Evolutionary conservation across 495 filamentous ascomycete genomes (phyloP).

Genomic region (Lophiotrema nucula): DNA sequence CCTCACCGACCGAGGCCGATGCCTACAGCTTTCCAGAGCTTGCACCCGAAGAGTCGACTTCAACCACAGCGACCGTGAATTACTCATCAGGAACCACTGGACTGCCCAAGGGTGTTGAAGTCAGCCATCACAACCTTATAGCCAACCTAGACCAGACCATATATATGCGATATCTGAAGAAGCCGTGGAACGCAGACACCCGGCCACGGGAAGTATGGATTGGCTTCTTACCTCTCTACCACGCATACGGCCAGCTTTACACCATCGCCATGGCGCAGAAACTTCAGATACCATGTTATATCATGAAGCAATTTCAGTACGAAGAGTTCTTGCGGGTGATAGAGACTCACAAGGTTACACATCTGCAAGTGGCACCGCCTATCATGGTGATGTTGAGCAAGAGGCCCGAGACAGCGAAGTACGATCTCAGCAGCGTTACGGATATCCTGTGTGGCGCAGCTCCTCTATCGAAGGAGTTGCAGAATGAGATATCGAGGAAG

Average conservation of each 20-base stretch:
- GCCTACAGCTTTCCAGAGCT: conserved; percentile 48
- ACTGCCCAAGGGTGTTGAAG: conserved; percentile 41
- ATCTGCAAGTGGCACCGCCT: conserved; percentile 40
- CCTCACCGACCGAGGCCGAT: conserved; percentile 45
- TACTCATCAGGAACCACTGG: conserved; percentile 48
- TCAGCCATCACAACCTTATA: conserved; percentile 41
- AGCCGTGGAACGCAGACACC: conserved; percentile 37
- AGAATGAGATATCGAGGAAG: conserved; percentile 33
- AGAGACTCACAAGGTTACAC: conserved; percentile 37
- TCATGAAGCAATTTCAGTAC: conserved; percentile 42
- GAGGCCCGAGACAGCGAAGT: conserved; percentile 39
- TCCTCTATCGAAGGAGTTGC: conserved; percentile 39
- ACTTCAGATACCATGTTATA: conserved; percentile 36
- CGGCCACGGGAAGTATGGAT: conserved; percentile 38
- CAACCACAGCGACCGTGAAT: conserved; percentile 49
- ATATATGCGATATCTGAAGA: conserved; percentile 34
- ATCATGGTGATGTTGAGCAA: conserved; percentile 43
- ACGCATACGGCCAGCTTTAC: conserved; percentile 43
- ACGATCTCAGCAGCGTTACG: conserved; percentile 41
- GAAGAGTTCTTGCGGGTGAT: conserved; percentile 39
- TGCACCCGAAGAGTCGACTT: conserved; percentile 40
- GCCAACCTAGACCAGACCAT: conserved; percentile 40
- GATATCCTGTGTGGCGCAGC: conserved; percentile 41
- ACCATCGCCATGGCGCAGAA: conserved; percentile 38
- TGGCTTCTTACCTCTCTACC: conserved; percentile 41